Evolutionary conservation across 345 rosid genomes (phyloP).

Genomic region (Sonneratia caseolaris): DNA sequence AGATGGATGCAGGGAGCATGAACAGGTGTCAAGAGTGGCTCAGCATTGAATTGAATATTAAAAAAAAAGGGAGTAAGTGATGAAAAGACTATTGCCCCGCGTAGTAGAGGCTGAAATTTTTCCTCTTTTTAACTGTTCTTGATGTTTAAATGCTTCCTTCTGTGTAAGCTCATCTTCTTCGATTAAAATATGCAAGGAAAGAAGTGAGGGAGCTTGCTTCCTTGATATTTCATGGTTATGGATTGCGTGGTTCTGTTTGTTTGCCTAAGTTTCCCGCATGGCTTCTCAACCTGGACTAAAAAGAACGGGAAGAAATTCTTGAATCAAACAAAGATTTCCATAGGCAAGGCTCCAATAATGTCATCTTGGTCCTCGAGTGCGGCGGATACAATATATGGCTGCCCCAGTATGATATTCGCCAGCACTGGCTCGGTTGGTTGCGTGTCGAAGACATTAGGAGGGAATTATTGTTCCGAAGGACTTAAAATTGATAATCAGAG

Average conservation of each 20-base stretch:
- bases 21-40: background rate
- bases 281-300: too few relatives aligned
- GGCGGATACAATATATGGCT: too few relatives aligned
- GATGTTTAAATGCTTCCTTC: background rate
- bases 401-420: too few relatives aligned
- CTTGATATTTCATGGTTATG: background rate
- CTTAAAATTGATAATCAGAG: background rate
- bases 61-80: constrained; percentile 12
- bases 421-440: background rate
- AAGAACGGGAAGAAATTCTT: too few relatives aligned
- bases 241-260: background rate
- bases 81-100: constrained; percentile 12
- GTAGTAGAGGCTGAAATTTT: background rate
- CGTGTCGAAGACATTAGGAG: background rate
- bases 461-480: background rate
- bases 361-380: too few relatives aligned
- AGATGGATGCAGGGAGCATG: constrained; percentile 10
- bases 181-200: background rate
- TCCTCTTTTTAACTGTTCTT: background rate
- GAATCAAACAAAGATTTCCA: too few relatives aligned
- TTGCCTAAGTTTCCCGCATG: too few relatives aligned
- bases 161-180: background rate
- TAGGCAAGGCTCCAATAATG: too few relatives aligned
- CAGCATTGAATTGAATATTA: background rate
- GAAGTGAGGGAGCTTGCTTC: background rate